Base-by-base conservation (phyloP, 1,284 basidiomycete genomes). In the Ceratobasidium sp. region DNA sequence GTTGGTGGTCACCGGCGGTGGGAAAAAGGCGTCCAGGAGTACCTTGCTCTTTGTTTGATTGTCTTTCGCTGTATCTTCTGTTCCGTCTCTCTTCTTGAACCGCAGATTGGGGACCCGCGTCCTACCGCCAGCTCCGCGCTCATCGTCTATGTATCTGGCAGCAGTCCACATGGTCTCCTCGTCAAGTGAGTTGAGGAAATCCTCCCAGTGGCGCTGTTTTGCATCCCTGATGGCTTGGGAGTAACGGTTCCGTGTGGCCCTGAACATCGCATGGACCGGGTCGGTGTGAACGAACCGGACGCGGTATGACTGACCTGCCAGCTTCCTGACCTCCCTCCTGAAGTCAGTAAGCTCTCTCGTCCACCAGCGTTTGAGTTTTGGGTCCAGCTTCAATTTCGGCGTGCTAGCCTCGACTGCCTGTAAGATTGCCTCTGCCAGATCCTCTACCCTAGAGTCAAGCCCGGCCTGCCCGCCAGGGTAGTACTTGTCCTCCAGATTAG, bases 1-100 rank as follows among this genome's bases (percentile, higher is more conserved):
- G 4, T 33, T 4, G 33, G 48, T 5, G 10, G 56, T 15, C 9
- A 23, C 17, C 12, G 56, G 77, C 10, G 68, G 54, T 46, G 77
- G 79, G 79, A 79, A 79, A 56, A 78, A 79, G 5, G 79, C 44
- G 9, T 68, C 33, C 7, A 54, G 52, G 6, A 79, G 52, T 5
- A 76, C 44, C 10, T 44, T 3, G 23, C 78, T 38, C 62, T 79
- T 79, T 4, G 40, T 77, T 4, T 28, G 56, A 48, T 79, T 57
- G 12, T 48, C 17, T 10, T 46, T 44, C 3, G 48, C 50, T 71
- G 15, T 71, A 5, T 12, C 15, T 1, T 12, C 12, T 23, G 56
- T 5, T 3, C 56, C 56, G 12, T 57, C 56, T 15, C 13, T 13
- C 13, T 20, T 13, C 12, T 13, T 50, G 48, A 3, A 50, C 48